Evolutionary conservation across 2,329 filamentous ascomycete genomes (phyloP).

Genomic region (Monilinia polystroma): DNA sequence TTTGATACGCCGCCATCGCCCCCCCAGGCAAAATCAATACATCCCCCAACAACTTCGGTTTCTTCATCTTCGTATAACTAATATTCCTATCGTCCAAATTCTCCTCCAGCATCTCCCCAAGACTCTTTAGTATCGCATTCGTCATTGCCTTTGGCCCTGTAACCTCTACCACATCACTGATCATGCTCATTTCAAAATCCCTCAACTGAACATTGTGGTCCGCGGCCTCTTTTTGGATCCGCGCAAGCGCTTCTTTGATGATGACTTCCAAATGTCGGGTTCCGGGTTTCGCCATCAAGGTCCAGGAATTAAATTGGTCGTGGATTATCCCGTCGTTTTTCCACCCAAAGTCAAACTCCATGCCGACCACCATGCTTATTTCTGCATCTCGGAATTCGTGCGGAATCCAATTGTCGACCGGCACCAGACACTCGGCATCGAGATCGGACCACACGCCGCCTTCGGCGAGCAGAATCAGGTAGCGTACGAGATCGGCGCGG

Average conservation of each 20-base stretch:
- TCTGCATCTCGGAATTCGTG: neutral
- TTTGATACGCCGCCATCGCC: neutral
- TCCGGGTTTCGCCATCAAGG: neutral
- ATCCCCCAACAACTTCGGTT: neutral
- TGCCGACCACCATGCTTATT: neutral
- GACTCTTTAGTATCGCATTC: neutral
- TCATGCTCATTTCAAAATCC: neutral
- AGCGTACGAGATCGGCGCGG: neutral
- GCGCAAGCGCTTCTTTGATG: neutral
- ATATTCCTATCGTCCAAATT: neutral
- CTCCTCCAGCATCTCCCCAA: neutral
- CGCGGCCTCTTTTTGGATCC: neutral
- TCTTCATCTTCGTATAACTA: neutral
- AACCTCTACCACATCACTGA: neutral
- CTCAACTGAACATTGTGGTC: neutral
- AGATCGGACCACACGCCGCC: neutral
- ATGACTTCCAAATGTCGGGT: neutral
- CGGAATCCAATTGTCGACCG: neutral
- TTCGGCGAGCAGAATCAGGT: neutral
- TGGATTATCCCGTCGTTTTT: neutral
- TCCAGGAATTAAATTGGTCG: neutral
- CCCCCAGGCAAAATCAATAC: neutral
- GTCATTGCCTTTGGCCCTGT: neutral
- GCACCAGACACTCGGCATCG: neutral
- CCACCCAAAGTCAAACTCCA: neutral